Conservation (phyloP, 345 rosid species). For the Acer saccharum region DNA sequence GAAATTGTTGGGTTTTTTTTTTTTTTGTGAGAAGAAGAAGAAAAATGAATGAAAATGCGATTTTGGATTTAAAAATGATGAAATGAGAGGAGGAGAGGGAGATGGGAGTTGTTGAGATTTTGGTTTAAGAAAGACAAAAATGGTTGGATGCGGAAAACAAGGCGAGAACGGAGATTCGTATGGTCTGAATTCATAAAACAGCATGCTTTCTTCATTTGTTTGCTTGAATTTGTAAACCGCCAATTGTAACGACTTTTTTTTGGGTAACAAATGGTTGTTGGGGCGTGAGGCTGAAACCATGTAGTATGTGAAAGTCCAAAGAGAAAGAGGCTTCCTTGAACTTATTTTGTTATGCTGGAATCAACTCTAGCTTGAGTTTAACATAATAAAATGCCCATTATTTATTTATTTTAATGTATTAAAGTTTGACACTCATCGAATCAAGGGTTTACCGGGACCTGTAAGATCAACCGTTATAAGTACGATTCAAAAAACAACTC, state of each 20-base stretch:
- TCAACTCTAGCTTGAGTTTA: too few species aligned
- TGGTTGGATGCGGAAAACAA: conserved; percentile 1
- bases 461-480: too few species aligned
- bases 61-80: too few species aligned
- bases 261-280: not conserved
- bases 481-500: too few species aligned
- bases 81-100: conserved; percentile 1
- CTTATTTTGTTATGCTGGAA: too few species aligned
- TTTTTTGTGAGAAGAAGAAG: not conserved
- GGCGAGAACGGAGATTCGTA: conserved; percentile 29
- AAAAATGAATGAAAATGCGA: not conserved
- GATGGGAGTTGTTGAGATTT: not conserved
- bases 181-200: not conserved
- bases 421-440: too few species aligned
- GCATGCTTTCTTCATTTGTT: not conserved
- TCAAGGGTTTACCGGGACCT: too few species aligned
- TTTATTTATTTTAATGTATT: too few species aligned
- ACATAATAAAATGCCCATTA: too few species aligned
- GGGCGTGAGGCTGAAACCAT: too few species aligned
- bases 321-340: too few species aligned
- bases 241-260: not conserved
- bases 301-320: not conserved
- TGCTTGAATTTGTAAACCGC: not conserved
- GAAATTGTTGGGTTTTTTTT: not conserved
- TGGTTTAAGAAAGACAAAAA: not conserved